phyloP scores from a whole-genome alignment of 441 rosid species.

The Rhodomyrtus psidioides region DNA sequence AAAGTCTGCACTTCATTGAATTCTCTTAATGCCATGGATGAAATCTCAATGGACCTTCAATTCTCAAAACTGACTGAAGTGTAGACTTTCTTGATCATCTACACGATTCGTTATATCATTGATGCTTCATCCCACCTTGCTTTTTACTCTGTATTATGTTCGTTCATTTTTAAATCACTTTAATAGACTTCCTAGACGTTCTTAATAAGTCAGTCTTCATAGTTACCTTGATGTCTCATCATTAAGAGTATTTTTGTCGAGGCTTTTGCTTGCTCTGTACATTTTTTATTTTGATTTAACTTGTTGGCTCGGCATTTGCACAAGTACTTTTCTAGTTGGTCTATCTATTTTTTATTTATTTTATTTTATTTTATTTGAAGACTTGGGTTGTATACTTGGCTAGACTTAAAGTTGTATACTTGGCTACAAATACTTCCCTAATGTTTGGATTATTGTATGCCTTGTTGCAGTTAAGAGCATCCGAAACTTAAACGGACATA shows the following conservation, averaged over 20 bases:
- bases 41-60: not conserved
- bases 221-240: not conserved
- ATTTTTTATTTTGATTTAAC: not conserved
- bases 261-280: not conserved
- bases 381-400: too few relatives aligned
- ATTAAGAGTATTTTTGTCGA: not conserved
- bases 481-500: constrained; percentile 88
- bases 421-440: not conserved
- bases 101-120: not conserved
- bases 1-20: not conserved
- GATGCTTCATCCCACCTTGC: not conserved
- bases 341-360: too few relatives aligned
- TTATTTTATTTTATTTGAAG: not conserved
- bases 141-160: not conserved
- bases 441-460: not conserved
- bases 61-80: not conserved
- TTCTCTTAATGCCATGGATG: not conserved
- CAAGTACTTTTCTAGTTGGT: not conserved
- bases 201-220: not conserved
- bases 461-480: constrained; percentile 70
- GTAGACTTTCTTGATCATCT: not conserved
- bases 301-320: not conserved
- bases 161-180: not conserved
- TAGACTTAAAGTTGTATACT: not conserved
- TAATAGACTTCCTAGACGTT: not conserved